These are phyloP conservation scores for Sanghuangporus sanghuang DNA, from an alignment of 1,284 basidiomycete genomes.

Conservation along the genomic window DNA sequence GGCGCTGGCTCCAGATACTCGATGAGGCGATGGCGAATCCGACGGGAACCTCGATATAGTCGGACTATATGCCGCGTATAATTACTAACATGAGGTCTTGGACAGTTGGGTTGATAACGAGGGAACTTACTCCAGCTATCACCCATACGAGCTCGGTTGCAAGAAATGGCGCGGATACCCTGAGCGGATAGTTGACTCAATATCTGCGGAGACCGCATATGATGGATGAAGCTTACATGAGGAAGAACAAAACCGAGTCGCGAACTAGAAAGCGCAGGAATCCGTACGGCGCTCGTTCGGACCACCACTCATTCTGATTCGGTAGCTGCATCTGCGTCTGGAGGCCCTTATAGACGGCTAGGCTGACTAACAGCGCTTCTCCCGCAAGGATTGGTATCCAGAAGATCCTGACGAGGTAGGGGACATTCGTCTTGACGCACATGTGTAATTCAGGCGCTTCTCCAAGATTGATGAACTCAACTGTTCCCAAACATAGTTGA, in stretches of 20 bases:
- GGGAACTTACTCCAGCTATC: neutral
- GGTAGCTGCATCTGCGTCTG: neutral
- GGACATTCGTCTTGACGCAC: neutral
- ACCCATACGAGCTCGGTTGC: slow-evolving; percentile 5
- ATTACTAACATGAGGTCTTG: neutral
- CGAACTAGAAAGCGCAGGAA: neutral
- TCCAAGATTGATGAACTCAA: neutral
- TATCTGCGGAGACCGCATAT: neutral
- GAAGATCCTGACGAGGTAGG: neutral
- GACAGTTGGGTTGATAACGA: neutral
- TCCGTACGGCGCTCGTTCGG: neutral
- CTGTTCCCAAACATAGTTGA: neutral
- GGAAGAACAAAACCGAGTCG: neutral
- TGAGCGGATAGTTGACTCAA: neutral
- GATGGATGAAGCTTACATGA: neutral
- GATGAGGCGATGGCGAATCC: slow-evolving; percentile 2
- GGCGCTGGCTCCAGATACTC: slow-evolving; percentile 11
- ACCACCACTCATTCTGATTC: neutral
- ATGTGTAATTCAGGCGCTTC: neutral
- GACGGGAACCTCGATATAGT: slow-evolving; percentile 7
- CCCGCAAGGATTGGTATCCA: slow-evolving; percentile 5
- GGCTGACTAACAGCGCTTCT: neutral
- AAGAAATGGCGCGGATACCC: slow-evolving; percentile 3
- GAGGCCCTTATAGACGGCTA: neutral
- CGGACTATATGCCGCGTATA: neutral